Evolutionary conservation across 2,329 filamentous ascomycete species (phyloP), one percentile per base, ranked within the genome.

Genomic region (Pseudovirgaria hyperparasitica): DNA sequence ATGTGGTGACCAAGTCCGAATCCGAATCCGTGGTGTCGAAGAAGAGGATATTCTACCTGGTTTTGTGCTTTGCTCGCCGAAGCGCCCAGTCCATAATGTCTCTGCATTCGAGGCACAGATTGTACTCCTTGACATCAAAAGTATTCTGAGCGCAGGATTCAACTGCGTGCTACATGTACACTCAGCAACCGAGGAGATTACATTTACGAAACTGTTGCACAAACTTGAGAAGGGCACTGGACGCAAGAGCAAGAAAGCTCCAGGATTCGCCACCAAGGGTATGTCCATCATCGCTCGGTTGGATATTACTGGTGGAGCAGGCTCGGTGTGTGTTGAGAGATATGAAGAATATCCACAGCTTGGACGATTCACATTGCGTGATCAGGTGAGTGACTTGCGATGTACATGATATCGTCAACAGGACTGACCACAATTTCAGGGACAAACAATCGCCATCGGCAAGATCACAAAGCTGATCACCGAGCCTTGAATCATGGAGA

Each of bases 161-260:
- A 94, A 94, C 63, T 98, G 90, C 49, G 92, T 98, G 21, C 65
- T 98, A 41, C 90, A 98, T 61, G 82, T 98, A 13, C 90, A 98
- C 59, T 85, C 87, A 4, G 90, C 90, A 13, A 92, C 94, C 34
- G 90, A 98, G 63, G 90, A 98, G 57, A 84, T 98, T 31, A 94
- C 87, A 1, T 92, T 98, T 48, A 70, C 75, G 1, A 71, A 77
- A 4, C 67, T 98, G 27, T 62, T 98, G 40, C 90, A 98, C 63
- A 93, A 87, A 60, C 65, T 96, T 23, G 86, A 98, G 56, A 93
- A 93, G 59, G 87, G 86, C 27, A 98, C 90, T 4, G 76, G 75
- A 45, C 71, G 90, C 45, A 92, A 86, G 72, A 92, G 82, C 62
- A 96, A 94, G 71, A 70, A 77, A 38, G 74, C 90, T 5, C 90